A percentile compares a stretch with the other conserved stretches of the same genome.
Conservation (phyloP, 139 green algal species). For the Spirogloea muscicola region DNA sequence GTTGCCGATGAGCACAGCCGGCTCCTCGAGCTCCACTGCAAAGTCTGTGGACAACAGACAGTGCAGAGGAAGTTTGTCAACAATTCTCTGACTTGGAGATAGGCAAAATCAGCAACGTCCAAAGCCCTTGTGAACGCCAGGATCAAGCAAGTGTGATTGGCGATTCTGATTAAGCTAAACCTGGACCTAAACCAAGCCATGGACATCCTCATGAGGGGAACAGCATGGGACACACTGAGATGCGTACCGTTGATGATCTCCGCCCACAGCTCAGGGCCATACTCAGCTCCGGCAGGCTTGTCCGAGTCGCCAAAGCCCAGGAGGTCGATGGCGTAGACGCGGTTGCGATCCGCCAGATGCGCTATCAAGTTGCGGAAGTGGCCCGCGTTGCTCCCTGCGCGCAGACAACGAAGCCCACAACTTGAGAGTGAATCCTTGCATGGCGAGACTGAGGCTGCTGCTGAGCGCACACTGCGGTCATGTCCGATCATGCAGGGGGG, state of each 20-base stretch:
- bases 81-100: too few species aligned
- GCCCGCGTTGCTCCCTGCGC: slow-evolving; percentile 50
- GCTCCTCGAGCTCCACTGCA: slow-evolving; percentile 59
- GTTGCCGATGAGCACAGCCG: slow-evolving; percentile 87
- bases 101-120: too few species aligned
- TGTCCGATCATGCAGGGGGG: too few species aligned
- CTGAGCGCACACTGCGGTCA: too few species aligned
- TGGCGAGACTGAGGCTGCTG: too few species aligned
- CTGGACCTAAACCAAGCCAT: too few species aligned
- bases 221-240: too few species aligned
- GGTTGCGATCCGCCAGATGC: slow-evolving; percentile 28
- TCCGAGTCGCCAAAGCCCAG: slow-evolving; percentile 80
- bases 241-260: slow-evolving; percentile 36
- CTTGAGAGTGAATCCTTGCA: too few species aligned
- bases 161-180: too few species aligned
- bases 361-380: slow-evolving; percentile 81
- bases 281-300: slow-evolving; percentile 63
- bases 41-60: slow-evolving; percentile 57
- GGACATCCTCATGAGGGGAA: too few species aligned
- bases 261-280: slow-evolving; percentile 48
- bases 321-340: slow-evolving; percentile 76
- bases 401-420: neutral
- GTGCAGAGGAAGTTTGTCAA: neutral
- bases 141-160: too few species aligned
- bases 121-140: too few species aligned